Percentiles rank a stretch among this genome's conserved stretches.
phyloP scores from a whole-genome alignment of 2,329 filamentous ascomycete genomes.

The Neonectria magnoliae region DNA sequence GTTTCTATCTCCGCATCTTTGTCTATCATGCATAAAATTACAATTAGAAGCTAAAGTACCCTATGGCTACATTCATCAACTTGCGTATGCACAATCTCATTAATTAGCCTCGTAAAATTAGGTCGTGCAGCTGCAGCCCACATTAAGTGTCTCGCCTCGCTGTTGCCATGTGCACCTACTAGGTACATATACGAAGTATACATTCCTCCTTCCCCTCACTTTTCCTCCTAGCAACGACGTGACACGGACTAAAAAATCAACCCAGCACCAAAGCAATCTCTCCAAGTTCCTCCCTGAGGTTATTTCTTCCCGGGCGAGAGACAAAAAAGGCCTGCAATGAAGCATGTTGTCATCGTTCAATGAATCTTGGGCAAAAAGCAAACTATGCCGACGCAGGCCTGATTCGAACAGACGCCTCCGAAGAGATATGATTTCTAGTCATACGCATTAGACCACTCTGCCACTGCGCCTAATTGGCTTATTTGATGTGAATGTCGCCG shows the following conservation, averaged over 20 bases:
- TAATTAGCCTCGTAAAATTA: background rate
- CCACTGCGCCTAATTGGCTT: constrained; percentile 37
- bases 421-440: constrained; percentile 44
- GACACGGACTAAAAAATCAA: background rate
- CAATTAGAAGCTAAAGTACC: background rate
- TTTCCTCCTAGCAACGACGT: constrained; percentile 4
- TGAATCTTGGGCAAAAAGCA: constrained; percentile 3
- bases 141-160: background rate
- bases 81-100: background rate
- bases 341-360: no score
- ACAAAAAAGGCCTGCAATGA: background rate
- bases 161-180: constrained; percentile 1
- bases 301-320: background rate
- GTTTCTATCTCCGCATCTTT: background rate
- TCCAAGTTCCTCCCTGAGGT: constrained; percentile 1
- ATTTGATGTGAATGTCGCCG: no score
- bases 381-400: constrained; percentile 34
- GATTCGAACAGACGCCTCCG: constrained; percentile 44
- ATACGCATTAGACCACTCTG: constrained; percentile 45
- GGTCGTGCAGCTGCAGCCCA: background rate
- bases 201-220: constrained; percentile 1
- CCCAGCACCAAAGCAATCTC: background rate
- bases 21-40: background rate
- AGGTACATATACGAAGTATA: background rate
- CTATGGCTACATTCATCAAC: background rate